Evolutionary conservation across 371 early-diverging fungal species (phyloP).

Genomic region (Mucor velutinosus): DNA sequence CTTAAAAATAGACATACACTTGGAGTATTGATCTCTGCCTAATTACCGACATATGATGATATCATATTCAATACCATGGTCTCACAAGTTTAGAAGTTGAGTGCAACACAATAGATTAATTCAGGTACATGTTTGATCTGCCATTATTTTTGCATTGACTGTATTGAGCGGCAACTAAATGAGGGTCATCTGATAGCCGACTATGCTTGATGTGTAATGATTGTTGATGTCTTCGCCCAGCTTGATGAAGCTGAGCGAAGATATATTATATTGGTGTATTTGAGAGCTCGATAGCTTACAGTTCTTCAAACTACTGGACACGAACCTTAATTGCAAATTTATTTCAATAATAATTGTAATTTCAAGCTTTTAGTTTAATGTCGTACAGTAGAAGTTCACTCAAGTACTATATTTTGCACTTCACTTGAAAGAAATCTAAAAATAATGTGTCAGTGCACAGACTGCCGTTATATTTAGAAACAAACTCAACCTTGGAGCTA

Average conservation of each 20-base stretch:
- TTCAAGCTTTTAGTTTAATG: neutral
- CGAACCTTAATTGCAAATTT: neutral
- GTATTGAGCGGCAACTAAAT: too few relatives aligned
- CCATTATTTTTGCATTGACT: too few relatives aligned
- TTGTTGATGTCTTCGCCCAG: too few relatives aligned
- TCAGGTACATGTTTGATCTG: neutral
- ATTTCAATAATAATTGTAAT: neutral
- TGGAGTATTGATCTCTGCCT: neutral
- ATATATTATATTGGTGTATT: too few relatives aligned
- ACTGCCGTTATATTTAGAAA: neutral
- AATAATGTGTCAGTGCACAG: neutral
- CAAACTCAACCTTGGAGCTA: neutral
- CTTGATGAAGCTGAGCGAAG: too few relatives aligned
- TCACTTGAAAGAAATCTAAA: neutral
- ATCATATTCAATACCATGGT: neutral
- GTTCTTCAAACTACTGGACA: neutral
- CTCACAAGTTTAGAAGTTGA: neutral
- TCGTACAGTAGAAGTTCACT: neutral
- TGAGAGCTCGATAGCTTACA: too few relatives aligned
- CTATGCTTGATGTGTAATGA: too few relatives aligned
- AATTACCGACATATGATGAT: neutral
- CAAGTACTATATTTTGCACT: neutral
- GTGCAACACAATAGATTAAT: neutral
- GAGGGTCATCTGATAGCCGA: too few relatives aligned
- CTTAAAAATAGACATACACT: neutral